Evolutionary conservation across 2,329 filamentous ascomycete species (phyloP).

Genomic region (Chrysosporium keratinophilum): DNA sequence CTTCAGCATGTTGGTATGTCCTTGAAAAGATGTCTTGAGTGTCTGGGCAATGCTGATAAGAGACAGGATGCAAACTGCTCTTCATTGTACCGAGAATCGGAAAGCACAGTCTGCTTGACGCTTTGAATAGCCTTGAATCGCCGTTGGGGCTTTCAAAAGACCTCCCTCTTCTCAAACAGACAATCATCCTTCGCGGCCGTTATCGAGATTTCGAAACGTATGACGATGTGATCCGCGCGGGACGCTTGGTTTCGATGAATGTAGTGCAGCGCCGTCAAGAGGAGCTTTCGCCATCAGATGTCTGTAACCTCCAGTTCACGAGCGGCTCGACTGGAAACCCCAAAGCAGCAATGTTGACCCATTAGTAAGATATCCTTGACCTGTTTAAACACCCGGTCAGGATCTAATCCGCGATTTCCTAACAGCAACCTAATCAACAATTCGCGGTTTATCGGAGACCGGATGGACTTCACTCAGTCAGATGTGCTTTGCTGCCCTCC

Average conservation of each 20-base stretch:
- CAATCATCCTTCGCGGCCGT: constrained; percentile 52
- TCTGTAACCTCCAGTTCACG: constrained; percentile 66
- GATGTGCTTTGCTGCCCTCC: constrained; percentile 72
- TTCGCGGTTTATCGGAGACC: constrained; percentile 60
- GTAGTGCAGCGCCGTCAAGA: constrained; percentile 45
- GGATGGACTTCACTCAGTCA: constrained; percentile 56
- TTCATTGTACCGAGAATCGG: constrained; percentile 64
- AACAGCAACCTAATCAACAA: constrained; percentile 48
- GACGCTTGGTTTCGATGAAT: constrained; percentile 41
- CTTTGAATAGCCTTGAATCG: constrained; percentile 46
- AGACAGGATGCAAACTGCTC: constrained; percentile 56
- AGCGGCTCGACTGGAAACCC: constrained; percentile 63
- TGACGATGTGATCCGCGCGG: constrained; percentile 46
- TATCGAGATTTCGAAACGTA: constrained; percentile 51
- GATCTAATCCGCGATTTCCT: not conserved
- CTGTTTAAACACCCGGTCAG: not conserved
- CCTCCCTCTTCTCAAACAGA: constrained; percentile 35
- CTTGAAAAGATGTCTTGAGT: constrained; percentile 2
- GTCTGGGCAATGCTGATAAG: not conserved
- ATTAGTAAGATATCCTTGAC: constrained; percentile 44
- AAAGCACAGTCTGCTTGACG: constrained; percentile 50
- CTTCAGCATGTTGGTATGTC: constrained; percentile 56
- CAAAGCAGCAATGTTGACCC: constrained; percentile 65
- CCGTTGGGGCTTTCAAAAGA: constrained; percentile 32
- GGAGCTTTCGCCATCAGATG: constrained; percentile 52